Percentiles rank a stretch among this genome's conserved stretches.
phyloP scores from a whole-genome alignment of 805 yeast species.

The Lachancea mirantina region DNA sequence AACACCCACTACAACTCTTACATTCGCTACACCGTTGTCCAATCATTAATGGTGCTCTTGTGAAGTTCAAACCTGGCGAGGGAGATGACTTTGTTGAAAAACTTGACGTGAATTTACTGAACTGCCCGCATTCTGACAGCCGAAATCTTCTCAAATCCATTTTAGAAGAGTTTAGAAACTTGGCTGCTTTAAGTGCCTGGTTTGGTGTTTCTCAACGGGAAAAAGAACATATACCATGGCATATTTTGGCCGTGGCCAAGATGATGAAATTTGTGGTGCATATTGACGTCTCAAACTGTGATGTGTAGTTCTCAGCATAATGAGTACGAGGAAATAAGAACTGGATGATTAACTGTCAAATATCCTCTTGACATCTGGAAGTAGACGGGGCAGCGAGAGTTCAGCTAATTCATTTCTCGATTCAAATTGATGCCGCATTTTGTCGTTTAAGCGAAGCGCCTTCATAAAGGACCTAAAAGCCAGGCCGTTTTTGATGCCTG shows the following conservation, averaged over 20 bases:
- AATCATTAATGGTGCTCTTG: conserved; percentile 60
- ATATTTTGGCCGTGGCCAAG: conserved; percentile 59
- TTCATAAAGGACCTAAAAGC: neutral
- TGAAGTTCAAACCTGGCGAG: conserved; percentile 32
- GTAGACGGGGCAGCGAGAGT: conserved; percentile 1
- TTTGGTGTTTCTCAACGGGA: conserved; percentile 31
- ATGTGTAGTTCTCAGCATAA: too few species aligned
- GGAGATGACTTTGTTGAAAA: conserved; percentile 29
- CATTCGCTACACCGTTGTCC: conserved; percentile 67
- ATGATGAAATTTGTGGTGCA: conserved; percentile 53
- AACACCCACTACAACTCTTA: conserved; percentile 55
- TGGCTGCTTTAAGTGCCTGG: conserved; percentile 38
- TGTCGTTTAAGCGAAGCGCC: conserved; percentile 3
- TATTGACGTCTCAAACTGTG: conserved; percentile 35
- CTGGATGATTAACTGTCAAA: conserved; percentile 1
- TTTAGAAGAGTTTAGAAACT: conserved; percentile 53
- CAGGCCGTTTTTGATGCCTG: neutral
- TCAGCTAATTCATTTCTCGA: conserved; percentile 5
- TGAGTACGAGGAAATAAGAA: too few species aligned
- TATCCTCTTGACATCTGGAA: conserved; percentile 1
- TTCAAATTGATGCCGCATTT: conserved; percentile 1
- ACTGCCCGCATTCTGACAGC: conserved; percentile 65
- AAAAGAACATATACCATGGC: conserved; percentile 59
- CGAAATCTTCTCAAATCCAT: conserved; percentile 48
- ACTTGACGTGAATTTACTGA: conserved; percentile 60